Evolutionary conservation across 1,139 yeast genomes (phyloP), one percentile per base, ranked within the genome.

Genomic region (Diutina scorzettiae): DNA sequence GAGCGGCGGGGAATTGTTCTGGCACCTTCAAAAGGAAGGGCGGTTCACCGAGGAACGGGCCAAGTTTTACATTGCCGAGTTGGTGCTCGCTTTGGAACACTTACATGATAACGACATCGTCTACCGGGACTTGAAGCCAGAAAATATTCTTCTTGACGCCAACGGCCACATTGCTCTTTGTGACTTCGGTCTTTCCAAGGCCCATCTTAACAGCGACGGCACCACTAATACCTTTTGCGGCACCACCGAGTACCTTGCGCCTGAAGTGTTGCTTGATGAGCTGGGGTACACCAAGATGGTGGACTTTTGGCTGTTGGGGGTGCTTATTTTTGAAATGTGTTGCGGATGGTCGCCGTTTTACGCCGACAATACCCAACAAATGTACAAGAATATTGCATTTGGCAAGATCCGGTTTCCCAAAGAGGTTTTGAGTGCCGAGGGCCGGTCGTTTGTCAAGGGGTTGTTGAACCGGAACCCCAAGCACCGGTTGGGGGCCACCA

Each of bases 301-400:
- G 53, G 93, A 82, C 60, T 82, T 81, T 52, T 82, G 93, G 93
- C 80, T 89, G 2, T 63, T 82, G 45, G 93, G 93, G 47, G 91
- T 82, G 7, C 65, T 82, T 46, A 81, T 82, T 39, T 82, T 82
- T 58, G 93, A 82, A 61, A 81, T 82, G 91, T 81, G 96, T 60
- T 91, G 97, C 64, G 98, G 98, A 36, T 91, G 97, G 97, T 83
- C 95, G n/a, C 98, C 98, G 43, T 91, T 91, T 59, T 89, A 86
- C 57, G 97, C 97, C 36, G 96, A 89, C 49, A 91, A 85, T 58
- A 86, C 95, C 43, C 97, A 91, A 65, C 96, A 89, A 62, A 91
- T 91, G 97, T 91, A 91, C 66, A 89, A 89, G 64, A 91, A 91
- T 62, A 91, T 91, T 64, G 97, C 97, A 2, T 91, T 87, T 64